Percentiles rank a stretch among this genome's conserved stretches.
Evolutionary conservation across 805 yeast species (phyloP).

Genomic region (Sugiyamaella marilandica): DNA sequence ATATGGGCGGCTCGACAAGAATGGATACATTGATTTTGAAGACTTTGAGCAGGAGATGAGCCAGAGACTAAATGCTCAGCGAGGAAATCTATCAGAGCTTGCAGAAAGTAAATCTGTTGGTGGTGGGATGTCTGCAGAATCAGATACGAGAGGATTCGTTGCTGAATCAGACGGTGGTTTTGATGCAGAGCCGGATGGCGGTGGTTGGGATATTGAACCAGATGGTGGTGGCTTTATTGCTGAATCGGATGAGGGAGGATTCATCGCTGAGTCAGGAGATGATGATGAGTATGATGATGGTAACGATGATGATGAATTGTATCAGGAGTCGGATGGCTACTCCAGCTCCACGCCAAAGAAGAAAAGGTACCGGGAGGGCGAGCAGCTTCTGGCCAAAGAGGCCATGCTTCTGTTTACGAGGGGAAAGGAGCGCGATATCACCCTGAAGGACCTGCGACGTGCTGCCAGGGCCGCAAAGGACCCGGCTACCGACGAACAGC

Average conservation of each 20-base stretch:
- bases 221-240: background rate
- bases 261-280: background rate
- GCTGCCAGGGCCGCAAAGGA: slow-evolving; percentile 26
- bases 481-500: slow-evolving; percentile 26
- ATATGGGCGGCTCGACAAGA: slow-evolving; percentile 24
- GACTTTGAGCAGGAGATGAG: slow-evolving; percentile 25
- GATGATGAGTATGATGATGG: background rate
- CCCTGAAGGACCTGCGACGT: slow-evolving; percentile 24
- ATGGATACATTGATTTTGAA: slow-evolving; percentile 30
- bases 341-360: background rate
- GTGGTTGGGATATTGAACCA: background rate
- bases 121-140: slow-evolving; percentile 7
- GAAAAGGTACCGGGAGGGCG: slow-evolving; percentile 1
- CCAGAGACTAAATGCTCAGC: background rate
- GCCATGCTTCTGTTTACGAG: slow-evolving; percentile 17
- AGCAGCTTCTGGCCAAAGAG: slow-evolving; percentile 7
- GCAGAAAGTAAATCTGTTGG: background rate
- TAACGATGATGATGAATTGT: background rate
- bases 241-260: background rate
- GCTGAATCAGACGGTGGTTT: background rate
- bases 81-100: background rate
- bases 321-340: background rate
- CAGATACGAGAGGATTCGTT: background rate
- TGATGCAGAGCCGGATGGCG: background rate
- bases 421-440: slow-evolving; percentile 23